Conservation (phyloP, 495 filamentous ascomycete genomes). For the Penicillium cosmopolitanum region DNA sequence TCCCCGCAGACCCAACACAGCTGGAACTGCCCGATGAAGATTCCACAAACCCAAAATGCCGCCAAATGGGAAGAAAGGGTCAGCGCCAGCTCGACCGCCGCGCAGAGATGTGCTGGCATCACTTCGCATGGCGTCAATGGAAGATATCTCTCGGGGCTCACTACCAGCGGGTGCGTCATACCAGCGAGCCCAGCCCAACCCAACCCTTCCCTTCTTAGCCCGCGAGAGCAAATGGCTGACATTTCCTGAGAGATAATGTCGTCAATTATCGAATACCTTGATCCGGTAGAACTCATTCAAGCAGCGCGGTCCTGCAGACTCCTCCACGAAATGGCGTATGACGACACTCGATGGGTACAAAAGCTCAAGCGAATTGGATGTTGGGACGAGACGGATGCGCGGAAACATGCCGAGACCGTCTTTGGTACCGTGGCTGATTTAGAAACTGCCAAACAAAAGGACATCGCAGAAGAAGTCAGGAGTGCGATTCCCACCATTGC, state of each 20-base stretch:
- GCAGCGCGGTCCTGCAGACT: constrained; percentile 88
- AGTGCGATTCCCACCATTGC: constrained; percentile 19
- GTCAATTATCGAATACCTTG: constrained; percentile 85
- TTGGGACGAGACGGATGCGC: constrained; percentile 90
- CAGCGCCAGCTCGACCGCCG: constrained; percentile 50
- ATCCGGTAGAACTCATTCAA: constrained; percentile 78
- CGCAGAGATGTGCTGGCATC: constrained; percentile 69
- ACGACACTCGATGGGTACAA: constrained; percentile 94
- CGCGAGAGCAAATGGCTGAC: constrained; percentile 21
- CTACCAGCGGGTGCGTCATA: constrained; percentile 72
- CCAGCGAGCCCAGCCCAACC: neutral
- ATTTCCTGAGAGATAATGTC: constrained; percentile 76
- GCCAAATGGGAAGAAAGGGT: constrained; percentile 67
- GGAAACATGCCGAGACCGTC: constrained; percentile 73
- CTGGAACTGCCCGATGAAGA: constrained; percentile 37
- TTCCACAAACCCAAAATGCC: constrained; percentile 52
- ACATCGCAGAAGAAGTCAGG: constrained; percentile 36
- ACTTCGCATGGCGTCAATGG: constrained; percentile 72
- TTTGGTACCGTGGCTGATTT: constrained; percentile 68
- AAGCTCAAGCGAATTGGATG: constrained; percentile 81
- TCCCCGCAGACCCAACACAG: constrained; percentile 2
- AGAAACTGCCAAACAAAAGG: constrained; percentile 55
- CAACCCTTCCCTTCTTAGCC: neutral
- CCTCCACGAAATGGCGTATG: constrained; percentile 97
- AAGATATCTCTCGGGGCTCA: constrained; percentile 72